Percentiles rank a stretch among this genome's conserved stretches.
Conservation (phyloP, 2,329 filamentous ascomycete species). For the Talaromyces funiculosus region DNA sequence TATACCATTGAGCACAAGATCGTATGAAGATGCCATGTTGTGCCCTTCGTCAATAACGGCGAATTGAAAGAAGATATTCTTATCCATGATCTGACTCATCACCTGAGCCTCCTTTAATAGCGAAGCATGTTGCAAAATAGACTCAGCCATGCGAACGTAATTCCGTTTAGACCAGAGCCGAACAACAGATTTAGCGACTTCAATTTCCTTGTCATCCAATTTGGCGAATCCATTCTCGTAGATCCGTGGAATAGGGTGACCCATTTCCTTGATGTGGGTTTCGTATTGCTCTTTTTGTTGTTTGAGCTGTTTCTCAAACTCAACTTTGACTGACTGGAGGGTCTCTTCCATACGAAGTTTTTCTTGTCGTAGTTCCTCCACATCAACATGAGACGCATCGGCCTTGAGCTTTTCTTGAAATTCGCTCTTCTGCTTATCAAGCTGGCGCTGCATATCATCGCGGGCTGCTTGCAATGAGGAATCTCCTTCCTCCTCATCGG, state of each 20-base stretch:
- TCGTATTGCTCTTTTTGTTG: slow-evolving; percentile 81
- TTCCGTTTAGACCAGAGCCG: slow-evolving; percentile 75
- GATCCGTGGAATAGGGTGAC: slow-evolving; percentile 50
- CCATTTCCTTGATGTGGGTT: slow-evolving; percentile 71
- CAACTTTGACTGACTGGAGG: slow-evolving; percentile 69
- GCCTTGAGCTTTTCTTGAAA: slow-evolving; percentile 75
- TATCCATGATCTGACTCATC: slow-evolving; percentile 94
- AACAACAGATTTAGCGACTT: slow-evolving; percentile 60
- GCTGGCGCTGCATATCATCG: slow-evolving; percentile 75
- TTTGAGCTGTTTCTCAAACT: slow-evolving; percentile 82
- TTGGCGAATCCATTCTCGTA: slow-evolving; percentile 40
- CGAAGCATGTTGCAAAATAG: slow-evolving; percentile 79
- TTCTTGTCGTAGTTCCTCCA: slow-evolving; percentile 77
- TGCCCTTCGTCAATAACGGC: slow-evolving; percentile 85
- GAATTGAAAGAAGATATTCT: slow-evolving; percentile 91
- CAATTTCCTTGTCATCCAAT: slow-evolving; percentile 66
- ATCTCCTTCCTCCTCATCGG: slow-evolving; percentile 56
- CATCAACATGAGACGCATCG: slow-evolving; percentile 63
- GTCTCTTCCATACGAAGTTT: slow-evolving; percentile 81
- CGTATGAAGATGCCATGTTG: slow-evolving; percentile 85
- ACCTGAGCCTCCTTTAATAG: slow-evolving; percentile 92
- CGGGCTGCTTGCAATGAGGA: slow-evolving; percentile 67
- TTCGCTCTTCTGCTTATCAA: slow-evolving; percentile 79
- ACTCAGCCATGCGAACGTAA: slow-evolving; percentile 91
- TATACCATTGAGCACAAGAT: slow-evolving; percentile 89